Percentiles rank a stretch among this genome's conserved stretches.
These are phyloP conservation scores for Backusella westeae DNA, from an alignment of 192 early-diverging fungal genomes.

Conservation along the genomic window DNA sequence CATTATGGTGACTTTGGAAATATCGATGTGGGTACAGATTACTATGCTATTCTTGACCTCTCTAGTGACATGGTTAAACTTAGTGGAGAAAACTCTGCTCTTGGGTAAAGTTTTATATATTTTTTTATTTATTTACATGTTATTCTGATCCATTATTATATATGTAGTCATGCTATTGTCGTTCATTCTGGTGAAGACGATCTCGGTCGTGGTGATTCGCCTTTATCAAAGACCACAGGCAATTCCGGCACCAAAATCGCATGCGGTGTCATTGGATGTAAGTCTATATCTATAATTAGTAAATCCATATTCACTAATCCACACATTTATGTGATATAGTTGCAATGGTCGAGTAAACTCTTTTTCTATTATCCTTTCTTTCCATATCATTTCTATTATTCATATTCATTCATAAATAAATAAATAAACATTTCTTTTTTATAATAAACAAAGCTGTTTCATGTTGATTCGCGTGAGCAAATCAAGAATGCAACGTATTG, in stretches of 20 bases:
- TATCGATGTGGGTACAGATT: conserved; percentile 53
- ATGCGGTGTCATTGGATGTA: conserved; percentile 82
- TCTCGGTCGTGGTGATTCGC: conserved; percentile 66
- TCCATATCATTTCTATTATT: not conserved
- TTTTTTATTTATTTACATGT: not conserved
- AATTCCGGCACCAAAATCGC: conserved; percentile 79
- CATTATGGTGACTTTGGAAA: conserved; percentile 94
- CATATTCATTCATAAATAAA: not conserved
- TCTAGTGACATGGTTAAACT: conserved; percentile 60
- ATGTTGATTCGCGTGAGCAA: not conserved
- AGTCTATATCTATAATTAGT: not conserved
- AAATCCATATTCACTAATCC: not conserved
- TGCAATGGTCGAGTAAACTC: not conserved
- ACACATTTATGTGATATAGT: not conserved
- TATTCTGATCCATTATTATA: not conserved
- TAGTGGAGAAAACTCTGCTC: conserved; percentile 62
- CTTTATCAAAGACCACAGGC: conserved; percentile 69
- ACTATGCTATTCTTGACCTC: conserved; percentile 44
- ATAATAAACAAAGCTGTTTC: not conserved
- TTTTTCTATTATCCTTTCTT: not conserved
- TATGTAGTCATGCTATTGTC: conserved; percentile 65
- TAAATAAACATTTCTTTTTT: not conserved
- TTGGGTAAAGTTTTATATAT: conserved; percentile 50
- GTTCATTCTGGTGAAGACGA: conserved; percentile 81
- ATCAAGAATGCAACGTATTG: not conserved